phyloP scores from a whole-genome alignment of 768 basidiomycete genomes.

The Coprinopsis cinerea region DNA sequence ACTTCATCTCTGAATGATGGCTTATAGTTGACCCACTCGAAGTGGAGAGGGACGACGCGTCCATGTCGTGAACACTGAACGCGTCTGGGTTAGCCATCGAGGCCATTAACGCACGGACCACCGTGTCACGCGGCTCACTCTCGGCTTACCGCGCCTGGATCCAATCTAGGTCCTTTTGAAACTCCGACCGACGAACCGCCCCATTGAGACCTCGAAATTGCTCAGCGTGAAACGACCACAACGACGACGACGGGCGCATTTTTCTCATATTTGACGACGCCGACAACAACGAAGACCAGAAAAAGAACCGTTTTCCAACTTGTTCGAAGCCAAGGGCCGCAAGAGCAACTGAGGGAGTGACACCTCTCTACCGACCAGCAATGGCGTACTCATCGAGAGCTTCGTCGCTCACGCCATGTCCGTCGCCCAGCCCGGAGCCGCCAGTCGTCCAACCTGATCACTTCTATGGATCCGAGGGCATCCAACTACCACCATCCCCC shows the following conservation, averaged over 20 bases:
- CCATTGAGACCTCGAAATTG: slow-evolving; percentile 11
- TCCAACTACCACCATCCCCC: slow-evolving; percentile 52
- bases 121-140: slow-evolving; percentile 13
- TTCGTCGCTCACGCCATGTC: slow-evolving; percentile 40
- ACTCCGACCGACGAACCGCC: slow-evolving; percentile 20
- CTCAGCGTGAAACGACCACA: slow-evolving; percentile 2
- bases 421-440: slow-evolving; percentile 49
- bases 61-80: no score
- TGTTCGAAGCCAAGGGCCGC: neutral
- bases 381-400: slow-evolving; percentile 33
- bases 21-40: no score
- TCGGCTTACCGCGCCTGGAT: slow-evolving; percentile 14
- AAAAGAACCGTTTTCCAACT: no score
- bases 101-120: neutral
- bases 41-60: no score
- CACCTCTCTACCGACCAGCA: slow-evolving; percentile 1
- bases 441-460: slow-evolving; percentile 69
- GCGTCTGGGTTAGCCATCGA: neutral
- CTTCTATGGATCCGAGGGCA: slow-evolving; percentile 61
- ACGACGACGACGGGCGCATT: slow-evolving; percentile 12
- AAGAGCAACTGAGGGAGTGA: neutral
- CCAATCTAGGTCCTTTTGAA: slow-evolving; percentile 25
- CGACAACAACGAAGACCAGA: no score
- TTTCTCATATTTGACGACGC: no score
- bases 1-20: no score